These are phyloP conservation scores for Candida ulmi DNA, from an alignment of 805 yeast species.

Conservation along the genomic window DNA sequence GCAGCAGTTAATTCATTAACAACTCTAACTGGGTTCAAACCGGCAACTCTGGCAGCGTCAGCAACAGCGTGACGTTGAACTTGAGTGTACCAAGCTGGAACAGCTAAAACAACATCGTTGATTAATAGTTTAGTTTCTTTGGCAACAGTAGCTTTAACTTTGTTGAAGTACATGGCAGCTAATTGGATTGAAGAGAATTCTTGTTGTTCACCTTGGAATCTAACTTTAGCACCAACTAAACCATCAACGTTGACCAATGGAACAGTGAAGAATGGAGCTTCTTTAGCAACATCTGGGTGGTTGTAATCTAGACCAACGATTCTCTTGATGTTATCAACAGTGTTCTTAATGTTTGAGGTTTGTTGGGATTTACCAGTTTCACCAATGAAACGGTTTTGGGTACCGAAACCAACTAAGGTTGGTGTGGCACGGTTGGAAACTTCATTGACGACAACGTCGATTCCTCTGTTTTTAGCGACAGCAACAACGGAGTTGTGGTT, in stretches of 20 bases:
- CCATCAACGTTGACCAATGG: constrained; percentile 72
- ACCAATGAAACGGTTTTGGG: constrained; percentile 85
- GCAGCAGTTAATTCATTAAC: constrained; percentile 98
- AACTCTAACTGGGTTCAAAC: constrained; percentile 95
- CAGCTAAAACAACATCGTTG: constrained; percentile 87
- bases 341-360: constrained; percentile 92
- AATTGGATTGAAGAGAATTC: constrained; percentile 86
- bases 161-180: constrained; percentile 91
- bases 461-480: constrained; percentile 97
- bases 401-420: constrained; percentile 84
- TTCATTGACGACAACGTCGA: constrained; percentile 96
- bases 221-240: constrained; percentile 78
- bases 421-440: constrained; percentile 98
- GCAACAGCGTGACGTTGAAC: constrained; percentile 93
- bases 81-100: constrained; percentile 97
- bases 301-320: constrained; percentile 70
- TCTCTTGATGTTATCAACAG: constrained; percentile 92
- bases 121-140: constrained; percentile 75
- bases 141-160: constrained; percentile 73
- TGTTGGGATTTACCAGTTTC: constrained; percentile 96
- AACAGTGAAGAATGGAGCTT: constrained; percentile 68
- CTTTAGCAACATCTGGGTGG: constrained; percentile 75
- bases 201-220: constrained; percentile 71
- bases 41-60: constrained; percentile 94
- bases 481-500: constrained; percentile 91